Base-by-base conservation (phyloP, 2,329 filamentous ascomycete genomes). In the Scopulariopsis brevicaulis region DNA sequence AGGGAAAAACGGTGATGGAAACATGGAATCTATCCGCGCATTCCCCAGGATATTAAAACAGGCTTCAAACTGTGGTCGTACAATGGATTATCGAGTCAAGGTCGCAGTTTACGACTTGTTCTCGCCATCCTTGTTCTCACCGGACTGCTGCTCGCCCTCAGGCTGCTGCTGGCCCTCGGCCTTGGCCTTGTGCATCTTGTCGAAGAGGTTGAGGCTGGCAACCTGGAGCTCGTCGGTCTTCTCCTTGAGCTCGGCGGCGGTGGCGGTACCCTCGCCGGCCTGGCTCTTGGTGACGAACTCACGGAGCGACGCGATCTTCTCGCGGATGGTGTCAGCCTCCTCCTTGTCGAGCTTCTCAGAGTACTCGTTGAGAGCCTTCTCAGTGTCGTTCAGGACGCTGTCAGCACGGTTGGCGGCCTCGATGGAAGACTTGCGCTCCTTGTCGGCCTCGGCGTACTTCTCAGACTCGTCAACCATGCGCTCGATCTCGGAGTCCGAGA, bases 121-220 rank as follows among this genome's bases (percentile, higher is more conserved):
- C 28, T 32, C 28, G 28, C 28, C 28, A 4, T 32, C 28, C 28
- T 32, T 32, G 28, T 32, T 32, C 28, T 32, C 28, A 8, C 28
- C 28, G 81, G 86, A 86, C 77, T 77, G 80, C 75, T 87, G 83
- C 64, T 79, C 81, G 12, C 46, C 46, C 84, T 91, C 20, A 32
- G 22, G 35, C 66, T 70, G 63, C 68, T 81, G 75, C 70, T 82
- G 74, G 70, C 79, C 79, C 78, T 92, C 88, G 65, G 77, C 73
- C 67, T 90, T 87, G 65, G 93, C 90, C 83, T 96, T 95, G 89
- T 99, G 93, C 90, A 99, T 96, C 88, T 97, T 96, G 81, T 97
- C 94, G 75, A 99, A 97, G 69, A 97, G 86, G 78, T 89, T 96
- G 77, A 99, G 81, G 76, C 88, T 93, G 65, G 93, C 90, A 73